Evolutionary conservation across 2,329 filamentous ascomycete species (phyloP).

Genomic region (Pseudogymnoascus sp.): DNA sequence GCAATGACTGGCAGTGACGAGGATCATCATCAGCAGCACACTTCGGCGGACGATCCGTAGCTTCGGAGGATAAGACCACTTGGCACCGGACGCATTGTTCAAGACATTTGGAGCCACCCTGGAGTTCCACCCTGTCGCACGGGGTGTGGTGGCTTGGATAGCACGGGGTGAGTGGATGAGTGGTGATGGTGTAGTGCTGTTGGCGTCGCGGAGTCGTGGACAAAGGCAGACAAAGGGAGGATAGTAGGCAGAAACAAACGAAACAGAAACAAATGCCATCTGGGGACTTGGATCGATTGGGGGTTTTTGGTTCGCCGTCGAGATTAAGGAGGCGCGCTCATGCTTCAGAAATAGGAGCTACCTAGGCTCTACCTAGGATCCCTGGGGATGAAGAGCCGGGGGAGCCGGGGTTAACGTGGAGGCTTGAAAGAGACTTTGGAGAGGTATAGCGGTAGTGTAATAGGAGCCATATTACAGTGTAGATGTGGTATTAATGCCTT

Average conservation of each 20-base stretch:
- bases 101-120: not conserved
- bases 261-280: not conserved
- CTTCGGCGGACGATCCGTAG: not conserved
- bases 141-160: not conserved
- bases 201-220: too few relatives aligned
- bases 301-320: not conserved
- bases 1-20: not conserved
- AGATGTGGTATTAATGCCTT: too few relatives aligned
- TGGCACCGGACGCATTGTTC: not conserved
- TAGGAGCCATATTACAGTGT: not conserved
- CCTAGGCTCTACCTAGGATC: not conserved
- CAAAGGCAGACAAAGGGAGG: not conserved
- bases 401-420: not conserved
- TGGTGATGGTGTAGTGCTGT: not conserved
- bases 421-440: slow-evolving; percentile 2
- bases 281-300: not conserved
- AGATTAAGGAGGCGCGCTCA: slow-evolving; percentile 3
- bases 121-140: not conserved
- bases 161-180: not conserved
- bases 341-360: slow-evolving; percentile 5
- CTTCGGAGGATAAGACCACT: not conserved
- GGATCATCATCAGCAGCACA: slow-evolving; percentile 1
- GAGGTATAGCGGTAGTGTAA: not conserved
- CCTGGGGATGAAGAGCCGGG: not conserved
- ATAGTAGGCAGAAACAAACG: not conserved